Evolutionary conservation across 768 basidiomycete genomes (phyloP).

Genomic region (Trametes gibbosa): DNA sequence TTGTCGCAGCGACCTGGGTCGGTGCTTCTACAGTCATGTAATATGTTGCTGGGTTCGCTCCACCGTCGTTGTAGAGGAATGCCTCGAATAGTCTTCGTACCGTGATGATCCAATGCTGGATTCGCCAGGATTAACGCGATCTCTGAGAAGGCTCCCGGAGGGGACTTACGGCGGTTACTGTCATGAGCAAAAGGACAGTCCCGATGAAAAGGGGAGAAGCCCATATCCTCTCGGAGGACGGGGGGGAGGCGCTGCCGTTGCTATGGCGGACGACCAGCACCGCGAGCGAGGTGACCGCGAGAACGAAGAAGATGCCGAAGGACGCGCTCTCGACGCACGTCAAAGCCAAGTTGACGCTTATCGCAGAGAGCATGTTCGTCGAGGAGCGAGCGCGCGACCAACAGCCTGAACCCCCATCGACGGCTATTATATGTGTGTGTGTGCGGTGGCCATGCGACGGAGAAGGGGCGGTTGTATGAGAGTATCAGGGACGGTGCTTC

Average conservation of each 20-base stretch:
- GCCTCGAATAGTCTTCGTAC: conserved; percentile 11
- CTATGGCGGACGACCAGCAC: conserved; percentile 4
- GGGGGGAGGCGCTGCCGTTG: background rate
- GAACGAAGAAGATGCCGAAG: conserved; percentile 6
- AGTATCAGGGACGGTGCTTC: background rate
- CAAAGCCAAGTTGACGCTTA: conserved; percentile 6
- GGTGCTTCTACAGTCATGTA: background rate
- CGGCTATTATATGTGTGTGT: background rate
- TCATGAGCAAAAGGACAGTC: background rate
- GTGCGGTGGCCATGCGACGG: background rate
- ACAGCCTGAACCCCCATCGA: background rate
- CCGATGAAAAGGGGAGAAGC: background rate
- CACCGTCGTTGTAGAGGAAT: background rate
- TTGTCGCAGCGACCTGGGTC: background rate
- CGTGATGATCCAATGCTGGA: conserved; percentile 8
- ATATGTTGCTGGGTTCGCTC: background rate
- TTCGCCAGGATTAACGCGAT: background rate
- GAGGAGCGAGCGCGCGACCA: background rate
- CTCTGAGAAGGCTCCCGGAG: background rate
- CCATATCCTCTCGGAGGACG: background rate
- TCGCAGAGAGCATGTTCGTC: conserved; percentile 1
- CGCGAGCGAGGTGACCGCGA: conserved; percentile 8
- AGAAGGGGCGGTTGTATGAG: background rate
- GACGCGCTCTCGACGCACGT: conserved; percentile 2
- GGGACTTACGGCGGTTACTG: background rate